phyloP scores from a whole-genome alignment of 345 rosid species.

The Gossypium herbaceum region DNA sequence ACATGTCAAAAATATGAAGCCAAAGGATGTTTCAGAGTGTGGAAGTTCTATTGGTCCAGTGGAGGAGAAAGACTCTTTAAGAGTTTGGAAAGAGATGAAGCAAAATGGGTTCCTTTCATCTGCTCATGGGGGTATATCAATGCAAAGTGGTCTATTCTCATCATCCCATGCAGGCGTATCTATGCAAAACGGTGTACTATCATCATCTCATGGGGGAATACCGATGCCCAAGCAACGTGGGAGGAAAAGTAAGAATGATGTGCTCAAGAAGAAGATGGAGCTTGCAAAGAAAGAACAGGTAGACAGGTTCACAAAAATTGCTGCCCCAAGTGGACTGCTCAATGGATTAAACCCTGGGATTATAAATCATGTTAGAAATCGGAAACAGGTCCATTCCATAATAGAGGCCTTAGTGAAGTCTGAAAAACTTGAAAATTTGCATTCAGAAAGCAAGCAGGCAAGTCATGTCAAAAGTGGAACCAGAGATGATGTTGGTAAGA shows the following conservation, averaged over 20 bases:
- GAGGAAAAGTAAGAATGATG: slow-evolving; percentile 52
- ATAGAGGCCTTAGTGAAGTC: slow-evolving; percentile 75
- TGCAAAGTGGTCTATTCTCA: slow-evolving; percentile 43
- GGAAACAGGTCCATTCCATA: slow-evolving; percentile 82
- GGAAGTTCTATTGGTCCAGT: slow-evolving; percentile 55
- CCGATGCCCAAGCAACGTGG: slow-evolving; percentile 68
- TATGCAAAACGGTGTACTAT: slow-evolving; percentile 32
- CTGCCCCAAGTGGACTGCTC: slow-evolving; percentile 90
- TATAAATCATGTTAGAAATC: slow-evolving; percentile 82
- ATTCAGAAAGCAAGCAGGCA: slow-evolving; percentile 25
- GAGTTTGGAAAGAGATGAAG: slow-evolving; percentile 84
- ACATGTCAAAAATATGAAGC: slow-evolving; percentile 27
- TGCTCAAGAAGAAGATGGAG: slow-evolving; percentile 58
- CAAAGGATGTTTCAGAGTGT: slow-evolving; percentile 58
- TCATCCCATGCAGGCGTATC: slow-evolving; percentile 58
- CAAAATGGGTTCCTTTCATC: slow-evolving; percentile 78
- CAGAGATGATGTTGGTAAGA: slow-evolving; percentile 22
- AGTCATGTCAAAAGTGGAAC: slow-evolving; percentile 32
- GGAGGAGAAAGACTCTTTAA: slow-evolving; percentile 58
- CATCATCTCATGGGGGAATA: slow-evolving; percentile 53
- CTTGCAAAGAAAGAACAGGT: slow-evolving; percentile 70
- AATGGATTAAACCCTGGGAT: slow-evolving; percentile 89
- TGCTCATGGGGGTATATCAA: slow-evolving; percentile 56
- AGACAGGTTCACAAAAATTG: slow-evolving; percentile 74
- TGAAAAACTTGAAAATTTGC: slow-evolving; percentile 34